Conservation (phyloP, 2,329 filamentous ascomycete genomes). For the Pseudogymnoascus sp. region DNA sequence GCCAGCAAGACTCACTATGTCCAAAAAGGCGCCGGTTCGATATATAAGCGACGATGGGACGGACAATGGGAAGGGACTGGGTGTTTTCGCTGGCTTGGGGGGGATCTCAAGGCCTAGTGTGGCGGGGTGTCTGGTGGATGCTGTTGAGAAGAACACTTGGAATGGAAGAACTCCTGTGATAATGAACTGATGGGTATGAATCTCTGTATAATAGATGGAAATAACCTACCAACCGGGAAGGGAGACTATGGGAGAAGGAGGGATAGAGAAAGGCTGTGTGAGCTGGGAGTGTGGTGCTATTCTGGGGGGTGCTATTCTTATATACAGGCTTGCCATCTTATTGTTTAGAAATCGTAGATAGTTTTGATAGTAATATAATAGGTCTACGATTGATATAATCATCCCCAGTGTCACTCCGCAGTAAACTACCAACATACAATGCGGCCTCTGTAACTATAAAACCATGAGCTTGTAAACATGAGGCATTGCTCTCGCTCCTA, state of each 20-base stretch:
- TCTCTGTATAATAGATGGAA: background rate
- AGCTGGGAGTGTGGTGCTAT: background rate
- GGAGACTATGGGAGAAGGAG: background rate
- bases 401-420: too few relatives aligned
- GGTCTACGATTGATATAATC: too few relatives aligned
- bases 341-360: background rate
- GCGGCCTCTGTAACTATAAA: background rate
- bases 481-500: background rate
- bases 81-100: conserved; percentile 9
- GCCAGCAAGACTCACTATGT: conserved; percentile 14
- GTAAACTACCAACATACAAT: background rate
- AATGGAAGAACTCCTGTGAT: conserved; percentile 39
- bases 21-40: conserved; percentile 10
- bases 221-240: background rate
- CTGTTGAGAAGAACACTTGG: conserved; percentile 34
- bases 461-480: background rate
- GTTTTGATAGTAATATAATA: too few relatives aligned
- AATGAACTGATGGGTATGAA: conserved; percentile 28
- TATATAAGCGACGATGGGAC: conserved; percentile 11
- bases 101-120: conserved; percentile 30
- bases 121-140: conserved; percentile 38
- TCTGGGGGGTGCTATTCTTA: background rate
- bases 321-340: background rate
- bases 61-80: conserved; percentile 11
- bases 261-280: background rate